A percentile compares a stretch with the other conserved stretches of the same genome.
phyloP scores from a whole-genome alignment of 441 rosid genomes.

The Brassica balearica region DNA sequence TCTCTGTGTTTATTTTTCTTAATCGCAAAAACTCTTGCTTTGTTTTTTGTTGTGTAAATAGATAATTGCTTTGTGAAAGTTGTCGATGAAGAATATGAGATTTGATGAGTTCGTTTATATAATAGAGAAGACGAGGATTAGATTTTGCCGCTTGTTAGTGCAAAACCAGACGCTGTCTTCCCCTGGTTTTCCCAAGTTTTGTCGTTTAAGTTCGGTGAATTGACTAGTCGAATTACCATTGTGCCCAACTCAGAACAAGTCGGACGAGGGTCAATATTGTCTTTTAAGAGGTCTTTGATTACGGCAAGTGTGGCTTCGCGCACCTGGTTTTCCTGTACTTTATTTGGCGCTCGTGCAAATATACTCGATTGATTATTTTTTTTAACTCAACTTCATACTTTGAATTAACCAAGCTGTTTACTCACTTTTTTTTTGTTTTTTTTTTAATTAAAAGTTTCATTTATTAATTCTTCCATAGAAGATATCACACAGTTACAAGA shows the following conservation, averaged over 20 bases:
- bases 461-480: neutral
- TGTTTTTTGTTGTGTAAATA: neutral
- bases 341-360: neutral
- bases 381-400: neutral
- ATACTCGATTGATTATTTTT: neutral
- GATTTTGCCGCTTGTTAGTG: slow-evolving; percentile 6
- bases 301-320: neutral
- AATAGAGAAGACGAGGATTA: neutral
- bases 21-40: neutral
- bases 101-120: slow-evolving; percentile 2
- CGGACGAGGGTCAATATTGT: neutral
- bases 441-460: neutral
- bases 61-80: slow-evolving; percentile 1
- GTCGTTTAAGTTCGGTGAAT: neutral
- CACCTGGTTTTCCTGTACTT: neutral
- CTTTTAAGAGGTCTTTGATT: neutral
- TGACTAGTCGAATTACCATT: neutral
- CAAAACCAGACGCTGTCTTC: slow-evolving; percentile 16
- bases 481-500: neutral
- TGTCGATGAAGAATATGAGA: slow-evolving; percentile 5
- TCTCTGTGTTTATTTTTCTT: neutral
- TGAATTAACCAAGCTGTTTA: too few species aligned
- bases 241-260: neutral
- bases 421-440: neutral
- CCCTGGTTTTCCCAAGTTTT: slow-evolving; percentile 6